Conservation (phyloP, 1,139 yeast species). For the Pneumocystis murina region DNA sequence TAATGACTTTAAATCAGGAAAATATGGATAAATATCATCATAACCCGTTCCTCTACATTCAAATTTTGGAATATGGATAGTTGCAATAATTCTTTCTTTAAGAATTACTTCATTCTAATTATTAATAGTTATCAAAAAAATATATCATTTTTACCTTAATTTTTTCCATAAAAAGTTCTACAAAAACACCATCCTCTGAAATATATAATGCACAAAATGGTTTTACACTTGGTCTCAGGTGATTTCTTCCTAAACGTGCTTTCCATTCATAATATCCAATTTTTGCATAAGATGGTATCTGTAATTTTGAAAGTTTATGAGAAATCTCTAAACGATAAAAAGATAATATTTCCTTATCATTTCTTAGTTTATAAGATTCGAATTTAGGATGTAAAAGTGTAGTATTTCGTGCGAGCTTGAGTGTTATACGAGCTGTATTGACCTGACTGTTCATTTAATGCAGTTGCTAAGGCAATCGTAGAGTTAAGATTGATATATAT, state of each 20-base stretch:
- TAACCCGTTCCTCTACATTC: background rate
- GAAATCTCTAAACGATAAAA: background rate
- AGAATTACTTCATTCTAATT: background rate
- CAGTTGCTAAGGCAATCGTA: background rate
- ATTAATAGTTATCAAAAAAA: background rate
- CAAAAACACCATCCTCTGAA: background rate
- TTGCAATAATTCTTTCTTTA: background rate
- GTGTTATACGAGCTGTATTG: background rate
- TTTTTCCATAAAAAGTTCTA: background rate
- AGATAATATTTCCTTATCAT: background rate
- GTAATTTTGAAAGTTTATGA: background rate
- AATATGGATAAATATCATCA: conserved; percentile 1
- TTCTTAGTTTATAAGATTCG: background rate
- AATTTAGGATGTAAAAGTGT: background rate
- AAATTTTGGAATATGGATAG: background rate
- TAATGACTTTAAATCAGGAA: background rate
- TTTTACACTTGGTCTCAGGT: background rate
- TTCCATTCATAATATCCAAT: background rate
- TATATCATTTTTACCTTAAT: background rate
- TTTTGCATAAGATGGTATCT: background rate
- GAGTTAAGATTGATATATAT: background rate
- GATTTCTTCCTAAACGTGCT: background rate
- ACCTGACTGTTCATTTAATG: background rate
- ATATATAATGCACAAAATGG: background rate
- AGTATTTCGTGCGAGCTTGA: background rate